Percentiles rank a stretch among this genome's conserved stretches.
phyloP scores from a whole-genome alignment of 1,284 basidiomycete genomes.

The Cerrena zonata region DNA sequence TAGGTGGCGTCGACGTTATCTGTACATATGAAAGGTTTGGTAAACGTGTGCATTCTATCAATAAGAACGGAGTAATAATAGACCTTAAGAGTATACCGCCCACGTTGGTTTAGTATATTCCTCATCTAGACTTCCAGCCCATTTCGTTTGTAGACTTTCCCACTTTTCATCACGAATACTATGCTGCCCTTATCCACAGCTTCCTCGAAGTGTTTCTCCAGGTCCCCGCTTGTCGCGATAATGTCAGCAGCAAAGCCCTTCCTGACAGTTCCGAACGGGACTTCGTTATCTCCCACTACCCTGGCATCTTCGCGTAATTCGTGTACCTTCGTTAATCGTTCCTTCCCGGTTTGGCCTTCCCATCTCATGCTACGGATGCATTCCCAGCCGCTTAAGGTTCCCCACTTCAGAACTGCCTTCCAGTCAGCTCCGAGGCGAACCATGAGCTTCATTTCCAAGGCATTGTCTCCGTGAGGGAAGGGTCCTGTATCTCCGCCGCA shows the following conservation, averaged over 20 bases:
- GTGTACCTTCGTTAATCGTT: constrained; percentile 29
- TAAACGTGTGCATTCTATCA: too few relatives aligned
- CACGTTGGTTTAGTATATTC: too few relatives aligned
- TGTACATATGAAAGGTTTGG: too few relatives aligned
- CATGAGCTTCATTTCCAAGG: constrained; percentile 59
- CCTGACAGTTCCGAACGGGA: constrained; percentile 50
- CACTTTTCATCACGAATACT: constrained; percentile 55
- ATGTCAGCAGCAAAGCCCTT: constrained; percentile 57
- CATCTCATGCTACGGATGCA: constrained; percentile 47
- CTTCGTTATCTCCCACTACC: constrained; percentile 44
- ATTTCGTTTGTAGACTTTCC: constrained; percentile 43
- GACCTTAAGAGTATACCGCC: too few relatives aligned
- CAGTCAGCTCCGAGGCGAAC: constrained; percentile 48
- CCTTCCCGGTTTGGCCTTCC: constrained; percentile 37
- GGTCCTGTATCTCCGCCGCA: constrained; percentile 62
- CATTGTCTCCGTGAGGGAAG: constrained; percentile 58
- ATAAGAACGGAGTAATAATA: too few relatives aligned
- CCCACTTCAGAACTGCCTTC: constrained; percentile 52
- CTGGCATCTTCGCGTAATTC: constrained; percentile 24
- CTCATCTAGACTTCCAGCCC: constrained; percentile 23
- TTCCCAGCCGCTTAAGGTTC: constrained; percentile 55
- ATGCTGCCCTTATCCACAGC: constrained; percentile 42
- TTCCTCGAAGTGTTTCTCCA: constrained; percentile 44
- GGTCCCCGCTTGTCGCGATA: constrained; percentile 43
- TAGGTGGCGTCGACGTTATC: too few relatives aligned